Evolutionary conservation across 169 alveolate genomes (phyloP).

Genomic region (Babesia gibsoni): DNA sequence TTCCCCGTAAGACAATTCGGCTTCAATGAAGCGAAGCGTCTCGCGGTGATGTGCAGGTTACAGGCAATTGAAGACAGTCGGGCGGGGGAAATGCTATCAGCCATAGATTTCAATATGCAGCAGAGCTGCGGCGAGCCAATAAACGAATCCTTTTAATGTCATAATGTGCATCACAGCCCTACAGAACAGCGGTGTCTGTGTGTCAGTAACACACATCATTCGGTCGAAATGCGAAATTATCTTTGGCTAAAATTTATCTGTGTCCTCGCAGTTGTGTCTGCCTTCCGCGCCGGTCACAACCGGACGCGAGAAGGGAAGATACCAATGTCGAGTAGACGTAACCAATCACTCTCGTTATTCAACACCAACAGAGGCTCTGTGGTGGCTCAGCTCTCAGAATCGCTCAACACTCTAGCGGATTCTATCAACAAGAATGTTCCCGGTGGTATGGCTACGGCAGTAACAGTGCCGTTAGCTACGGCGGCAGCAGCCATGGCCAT

Average conservation of each 20-base stretch:
- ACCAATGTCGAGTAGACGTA: slow-evolving; percentile 22
- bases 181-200: not conserved
- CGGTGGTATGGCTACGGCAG: slow-evolving; percentile 52
- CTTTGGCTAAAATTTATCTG: not conserved
- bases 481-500: slow-evolving; percentile 39
- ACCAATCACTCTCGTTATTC: slow-evolving; percentile 9
- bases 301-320: slow-evolving; percentile 4
- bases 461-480: slow-evolving; percentile 57
- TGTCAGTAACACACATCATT: not conserved
- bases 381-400: not conserved
- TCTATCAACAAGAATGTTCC: slow-evolving; percentile 43
- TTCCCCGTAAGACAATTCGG: slow-evolving; percentile 75
- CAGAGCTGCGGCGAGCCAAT: slow-evolving; percentile 45
- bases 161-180: slow-evolving; percentile 2
- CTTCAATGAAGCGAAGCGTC: slow-evolving; percentile 68
- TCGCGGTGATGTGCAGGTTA: slow-evolving; percentile 64
- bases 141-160: slow-evolving; percentile 9
- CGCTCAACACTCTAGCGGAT: not conserved
- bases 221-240: slow-evolving; percentile 5
- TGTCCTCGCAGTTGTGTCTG: not conserved
- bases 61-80: slow-evolving; percentile 43
- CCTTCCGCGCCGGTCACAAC: slow-evolving; percentile 18
- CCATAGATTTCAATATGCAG: slow-evolving; percentile 36
- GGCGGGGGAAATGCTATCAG: slow-evolving; percentile 3
- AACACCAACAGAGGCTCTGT: not conserved